phyloP scores from a whole-genome alignment of 2,329 filamentous ascomycete species.

The Talaromyces funiculosus region DNA sequence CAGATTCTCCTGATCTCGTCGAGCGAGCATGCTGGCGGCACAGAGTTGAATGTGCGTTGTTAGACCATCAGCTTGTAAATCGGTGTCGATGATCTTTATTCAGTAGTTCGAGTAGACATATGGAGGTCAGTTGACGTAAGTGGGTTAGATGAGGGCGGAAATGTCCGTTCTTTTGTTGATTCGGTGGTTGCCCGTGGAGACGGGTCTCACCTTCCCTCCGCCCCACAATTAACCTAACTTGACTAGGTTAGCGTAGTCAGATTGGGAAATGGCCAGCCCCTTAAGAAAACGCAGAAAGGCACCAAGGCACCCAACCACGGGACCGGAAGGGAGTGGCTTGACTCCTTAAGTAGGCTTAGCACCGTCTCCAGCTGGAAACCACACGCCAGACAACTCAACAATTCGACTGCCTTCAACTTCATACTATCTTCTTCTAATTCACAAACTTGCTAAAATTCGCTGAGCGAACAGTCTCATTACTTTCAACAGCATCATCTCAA shows the following conservation, averaged over 20 bases:
- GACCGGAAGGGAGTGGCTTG: slow-evolving; percentile 3
- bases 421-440: slow-evolving; percentile 14
- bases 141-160: slow-evolving; percentile 20
- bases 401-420: slow-evolving; percentile 18
- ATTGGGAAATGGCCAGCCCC: background rate
- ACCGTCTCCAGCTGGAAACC: slow-evolving; percentile 16
- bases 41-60: background rate
- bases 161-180: slow-evolving; percentile 21
- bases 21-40: slow-evolving; percentile 60
- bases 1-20: slow-evolving; percentile 83
- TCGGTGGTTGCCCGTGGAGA: slow-evolving; percentile 38
- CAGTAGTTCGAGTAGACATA: too few species aligned
- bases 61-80: background rate
- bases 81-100: background rate
- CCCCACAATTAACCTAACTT: background rate
- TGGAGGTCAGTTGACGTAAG: background rate
- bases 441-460: slow-evolving; percentile 26
- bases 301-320: slow-evolving; percentile 3
- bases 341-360: slow-evolving; percentile 18
- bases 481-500: slow-evolving; percentile 24
- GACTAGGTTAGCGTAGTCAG: background rate
- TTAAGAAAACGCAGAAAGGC: slow-evolving; percentile 6
- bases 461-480: slow-evolving; percentile 34
- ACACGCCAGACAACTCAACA: slow-evolving; percentile 8
- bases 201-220: slow-evolving; percentile 14